These are phyloP conservation scores for Achaetomiella virescens DNA, from an alignment of 495 filamentous ascomycete species.

Conservation along the genomic window DNA sequence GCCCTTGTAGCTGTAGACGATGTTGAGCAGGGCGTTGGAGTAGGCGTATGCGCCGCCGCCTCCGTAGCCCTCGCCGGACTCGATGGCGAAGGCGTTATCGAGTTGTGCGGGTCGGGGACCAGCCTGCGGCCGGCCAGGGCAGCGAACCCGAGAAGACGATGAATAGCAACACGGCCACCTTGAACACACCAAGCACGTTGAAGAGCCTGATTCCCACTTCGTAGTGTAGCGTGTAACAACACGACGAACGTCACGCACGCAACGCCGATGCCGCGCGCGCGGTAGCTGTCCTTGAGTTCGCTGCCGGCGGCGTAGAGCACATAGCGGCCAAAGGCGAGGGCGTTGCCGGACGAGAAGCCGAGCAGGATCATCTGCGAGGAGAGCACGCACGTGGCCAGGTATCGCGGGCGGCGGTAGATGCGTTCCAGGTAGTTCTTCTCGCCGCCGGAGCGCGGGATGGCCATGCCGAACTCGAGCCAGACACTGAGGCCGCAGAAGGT, in stretches of 20 bases:
- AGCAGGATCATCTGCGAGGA: constrained; percentile 52
- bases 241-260: constrained; percentile 49
- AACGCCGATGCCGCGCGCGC: constrained; percentile 54
- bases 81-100: constrained; percentile 22
- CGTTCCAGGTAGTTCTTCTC: constrained; percentile 60
- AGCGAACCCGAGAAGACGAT: constrained; percentile 57
- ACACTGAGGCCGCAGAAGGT: constrained; percentile 30
- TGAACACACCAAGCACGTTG: constrained; percentile 59
- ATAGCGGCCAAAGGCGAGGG: constrained; percentile 62
- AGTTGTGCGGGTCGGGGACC: constrained; percentile 25
- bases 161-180: constrained; percentile 56
- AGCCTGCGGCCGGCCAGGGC: constrained; percentile 29
- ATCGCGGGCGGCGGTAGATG: constrained; percentile 53
- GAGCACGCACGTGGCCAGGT: constrained; percentile 56
- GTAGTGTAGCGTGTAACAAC: constrained; percentile 50
- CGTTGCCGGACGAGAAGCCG: constrained; percentile 52
- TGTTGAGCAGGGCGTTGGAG: constrained; percentile 44
- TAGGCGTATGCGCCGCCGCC: constrained; percentile 35
- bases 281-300: constrained; percentile 50
- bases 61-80: constrained; percentile 11
- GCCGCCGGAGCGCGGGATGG: constrained; percentile 47
- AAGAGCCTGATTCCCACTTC: constrained; percentile 59
- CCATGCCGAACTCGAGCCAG: constrained; percentile 44
- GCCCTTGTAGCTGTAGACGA: constrained; percentile 45
- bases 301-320: constrained; percentile 55